Evolutionary conservation across 2,329 filamentous ascomycete species (phyloP).

Genomic region (Dactylonectria estremocensis): DNA sequence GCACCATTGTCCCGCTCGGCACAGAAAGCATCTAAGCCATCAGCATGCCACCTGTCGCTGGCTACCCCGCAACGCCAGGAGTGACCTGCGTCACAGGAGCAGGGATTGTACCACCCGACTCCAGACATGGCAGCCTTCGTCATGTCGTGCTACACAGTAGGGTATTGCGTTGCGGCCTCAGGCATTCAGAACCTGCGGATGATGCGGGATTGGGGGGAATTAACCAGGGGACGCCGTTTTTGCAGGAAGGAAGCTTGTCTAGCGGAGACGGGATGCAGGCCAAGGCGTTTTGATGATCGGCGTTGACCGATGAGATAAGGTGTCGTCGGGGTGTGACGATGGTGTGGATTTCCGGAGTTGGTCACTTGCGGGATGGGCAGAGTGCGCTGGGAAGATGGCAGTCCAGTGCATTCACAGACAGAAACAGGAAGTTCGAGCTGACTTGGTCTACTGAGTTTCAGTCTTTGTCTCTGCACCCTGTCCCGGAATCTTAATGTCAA

Average conservation of each 20-base stretch:
- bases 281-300: slow-evolving; percentile 40
- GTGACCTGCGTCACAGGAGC: slow-evolving; percentile 42
- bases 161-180: slow-evolving; percentile 15
- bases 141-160: background rate
- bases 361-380: slow-evolving; percentile 4
- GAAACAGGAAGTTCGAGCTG: background rate
- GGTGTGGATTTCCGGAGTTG: slow-evolving; percentile 10
- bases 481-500: no score
- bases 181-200: slow-evolving; percentile 1
- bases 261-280: slow-evolving; percentile 46
- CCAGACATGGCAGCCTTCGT: slow-evolving; percentile 18
- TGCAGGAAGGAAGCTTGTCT: slow-evolving; percentile 41
- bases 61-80: slow-evolving; percentile 48
- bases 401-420: background rate
- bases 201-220: background rate
- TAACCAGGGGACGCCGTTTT: background rate
- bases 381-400: background rate
- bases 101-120: slow-evolving; percentile 43
- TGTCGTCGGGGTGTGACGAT: no score
- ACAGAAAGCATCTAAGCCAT: slow-evolving; percentile 15
- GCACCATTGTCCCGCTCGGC: slow-evolving; percentile 35
- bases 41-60: slow-evolving; percentile 36
- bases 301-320: slow-evolving; percentile 2
- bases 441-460: background rate
- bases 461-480: no score